phyloP scores from a whole-genome alignment of 1,284 basidiomycete species.

The Amylostereum chailletii region DNA sequence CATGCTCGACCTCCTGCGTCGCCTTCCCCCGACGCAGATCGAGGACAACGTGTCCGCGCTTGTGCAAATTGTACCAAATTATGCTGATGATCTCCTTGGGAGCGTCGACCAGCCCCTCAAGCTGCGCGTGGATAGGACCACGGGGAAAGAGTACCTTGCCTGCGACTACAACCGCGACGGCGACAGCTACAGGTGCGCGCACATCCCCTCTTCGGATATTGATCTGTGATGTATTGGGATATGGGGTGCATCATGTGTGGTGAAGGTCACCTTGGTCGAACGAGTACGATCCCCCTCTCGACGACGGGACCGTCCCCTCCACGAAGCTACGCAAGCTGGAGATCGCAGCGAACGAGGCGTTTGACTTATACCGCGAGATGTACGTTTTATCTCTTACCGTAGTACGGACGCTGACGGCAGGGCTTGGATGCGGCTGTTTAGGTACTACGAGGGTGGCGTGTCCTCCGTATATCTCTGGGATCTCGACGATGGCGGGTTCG shows the following conservation, averaged over 20 bases:
- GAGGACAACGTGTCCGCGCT: conserved; percentile 84
- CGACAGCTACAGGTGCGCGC: conserved; percentile 81
- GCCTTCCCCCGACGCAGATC: conserved; percentile 88
- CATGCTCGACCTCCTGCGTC: conserved; percentile 93
- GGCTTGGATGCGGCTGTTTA: conserved; percentile 18
- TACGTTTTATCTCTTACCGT: conserved; percentile 26
- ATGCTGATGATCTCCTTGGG: conserved; percentile 90
- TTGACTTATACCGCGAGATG: conserved; percentile 97
- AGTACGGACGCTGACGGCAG: background rate
- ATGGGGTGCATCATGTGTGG: background rate
- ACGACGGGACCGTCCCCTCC: conserved; percentile 83
- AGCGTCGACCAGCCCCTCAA: conserved; percentile 94
- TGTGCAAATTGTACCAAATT: conserved; percentile 82
- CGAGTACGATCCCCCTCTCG: conserved; percentile 82
- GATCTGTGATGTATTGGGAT: background rate
- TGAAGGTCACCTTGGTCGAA: conserved; percentile 94
- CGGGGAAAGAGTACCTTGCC: conserved; percentile 84
- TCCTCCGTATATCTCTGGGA: conserved; percentile 99
- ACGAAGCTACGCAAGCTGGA: conserved; percentile 86
- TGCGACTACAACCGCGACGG: conserved; percentile 99
- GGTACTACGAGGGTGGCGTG: conserved; percentile 95
- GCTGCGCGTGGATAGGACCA: conserved; percentile 70
- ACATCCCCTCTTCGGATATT: background rate
- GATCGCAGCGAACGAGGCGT: conserved; percentile 89
- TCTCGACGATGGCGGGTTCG: conserved; percentile 91